Conservation (phyloP, 106 monocot species). For the Triglochin maritima region DNA sequence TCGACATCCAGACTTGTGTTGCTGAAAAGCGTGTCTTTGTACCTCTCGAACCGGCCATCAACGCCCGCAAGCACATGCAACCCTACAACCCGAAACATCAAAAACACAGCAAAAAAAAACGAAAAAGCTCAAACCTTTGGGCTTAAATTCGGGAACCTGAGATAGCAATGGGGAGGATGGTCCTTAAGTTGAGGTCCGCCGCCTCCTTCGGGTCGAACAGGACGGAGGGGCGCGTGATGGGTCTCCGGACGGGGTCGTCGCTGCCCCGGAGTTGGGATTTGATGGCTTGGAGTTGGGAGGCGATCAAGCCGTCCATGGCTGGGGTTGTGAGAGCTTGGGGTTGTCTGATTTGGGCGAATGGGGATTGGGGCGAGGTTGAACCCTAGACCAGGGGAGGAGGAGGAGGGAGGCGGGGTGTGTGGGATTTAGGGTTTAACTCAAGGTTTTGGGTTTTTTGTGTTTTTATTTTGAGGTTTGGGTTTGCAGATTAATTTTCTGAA, state of each 20-base stretch:
- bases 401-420: too few species aligned
- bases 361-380: too few species aligned
- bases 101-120: background rate
- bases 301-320: constrained; percentile 24
- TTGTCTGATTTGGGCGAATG: too few species aligned
- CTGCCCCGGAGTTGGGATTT: constrained; percentile 29
- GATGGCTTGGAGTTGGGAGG: constrained; percentile 60
- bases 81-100: constrained; percentile 19
- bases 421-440: too few species aligned
- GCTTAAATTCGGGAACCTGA: constrained; percentile 35
- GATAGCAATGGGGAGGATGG: constrained; percentile 65
- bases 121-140: background rate
- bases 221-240: constrained; percentile 67
- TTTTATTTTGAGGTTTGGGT: too few species aligned
- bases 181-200: constrained; percentile 63
- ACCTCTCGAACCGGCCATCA: constrained; percentile 44
- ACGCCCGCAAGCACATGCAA: constrained; percentile 46
- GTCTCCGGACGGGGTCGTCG: constrained; percentile 22
- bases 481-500: too few species aligned
- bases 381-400: too few species aligned
- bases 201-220: constrained; percentile 79
- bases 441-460: too few species aligned
- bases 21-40: constrained; percentile 63
- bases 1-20: constrained; percentile 54
- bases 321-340: too few species aligned